A percentile compares a stretch with the other conserved stretches of the same genome.
phyloP scores from a whole-genome alignment of 1,284 basidiomycete species.

The Agaricales sp. region DNA sequence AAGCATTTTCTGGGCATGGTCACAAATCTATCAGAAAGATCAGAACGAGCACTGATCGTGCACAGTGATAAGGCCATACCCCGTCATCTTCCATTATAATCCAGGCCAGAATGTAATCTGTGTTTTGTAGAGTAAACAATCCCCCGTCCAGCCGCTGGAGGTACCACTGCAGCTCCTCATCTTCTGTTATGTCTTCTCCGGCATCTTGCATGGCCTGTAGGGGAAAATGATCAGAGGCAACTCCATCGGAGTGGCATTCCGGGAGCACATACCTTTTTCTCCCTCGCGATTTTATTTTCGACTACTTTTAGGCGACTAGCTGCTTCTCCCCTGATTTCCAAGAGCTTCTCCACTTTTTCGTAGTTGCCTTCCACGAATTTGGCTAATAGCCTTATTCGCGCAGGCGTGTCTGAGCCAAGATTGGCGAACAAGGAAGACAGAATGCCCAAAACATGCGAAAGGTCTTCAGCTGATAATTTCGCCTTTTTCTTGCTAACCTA shows the following conservation, averaged over 20 bases:
- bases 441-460: slow-evolving; percentile 81
- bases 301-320: slow-evolving; percentile 44
- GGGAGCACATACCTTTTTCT: slow-evolving; percentile 46
- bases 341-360: slow-evolving; percentile 86
- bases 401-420: slow-evolving; percentile 75
- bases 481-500: slow-evolving; percentile 32
- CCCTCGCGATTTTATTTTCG: slow-evolving; percentile 54
- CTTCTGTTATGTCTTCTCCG: slow-evolving; percentile 47
- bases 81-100: slow-evolving; percentile 97
- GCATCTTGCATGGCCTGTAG: slow-evolving; percentile 42
- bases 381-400: slow-evolving; percentile 75
- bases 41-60: slow-evolving; percentile 1
- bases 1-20: slow-evolving; percentile 69
- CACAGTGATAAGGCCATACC: slow-evolving; percentile 35
- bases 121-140: slow-evolving; percentile 80
- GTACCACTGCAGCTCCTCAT: slow-evolving; percentile 75
- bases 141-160: slow-evolving; percentile 79
- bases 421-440: slow-evolving; percentile 86
- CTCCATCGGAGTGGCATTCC: not conserved
- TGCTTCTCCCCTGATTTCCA: slow-evolving; percentile 78
- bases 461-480: slow-evolving; percentile 74
- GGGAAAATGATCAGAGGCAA: slow-evolving; percentile 1
- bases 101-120: slow-evolving; percentile 94
- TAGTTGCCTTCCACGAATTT: slow-evolving; percentile 93
- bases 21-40: slow-evolving; percentile 47